Conservation (phyloP, 331 rosid species). For the Quercus phellos region DNA sequence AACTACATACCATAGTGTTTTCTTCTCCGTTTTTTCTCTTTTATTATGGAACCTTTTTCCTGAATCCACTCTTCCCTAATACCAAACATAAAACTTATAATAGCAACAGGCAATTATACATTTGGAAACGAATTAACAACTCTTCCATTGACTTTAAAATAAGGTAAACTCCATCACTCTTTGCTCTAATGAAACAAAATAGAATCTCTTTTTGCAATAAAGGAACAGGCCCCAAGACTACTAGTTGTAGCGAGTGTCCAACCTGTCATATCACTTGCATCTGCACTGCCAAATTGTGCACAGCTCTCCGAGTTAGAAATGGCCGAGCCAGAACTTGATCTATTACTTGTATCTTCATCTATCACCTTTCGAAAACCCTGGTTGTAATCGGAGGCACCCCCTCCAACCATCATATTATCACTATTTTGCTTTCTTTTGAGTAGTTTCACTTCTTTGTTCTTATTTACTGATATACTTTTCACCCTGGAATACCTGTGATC, state of each 20-base stretch:
- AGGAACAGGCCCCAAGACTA: not conserved
- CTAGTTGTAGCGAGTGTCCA: conserved; percentile 24
- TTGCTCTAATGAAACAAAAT: not conserved
- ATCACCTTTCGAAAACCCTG: conserved; percentile 52
- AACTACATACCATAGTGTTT: not conserved
- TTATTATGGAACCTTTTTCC: not conserved
- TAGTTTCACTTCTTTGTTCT: conserved; percentile 65
- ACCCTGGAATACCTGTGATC: conserved; percentile 65
- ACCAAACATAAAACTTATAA: not conserved
- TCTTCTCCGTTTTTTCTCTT: not conserved
- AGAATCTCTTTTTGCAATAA: too few relatives aligned
- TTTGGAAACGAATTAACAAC: conserved; percentile 2
- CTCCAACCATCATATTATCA: conserved; percentile 43
- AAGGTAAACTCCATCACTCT: conserved; percentile 3
- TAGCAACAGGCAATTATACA: conserved; percentile 1
- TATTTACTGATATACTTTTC: conserved; percentile 61
- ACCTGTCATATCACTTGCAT: conserved; percentile 99
- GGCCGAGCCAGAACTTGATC: conserved; percentile 97
- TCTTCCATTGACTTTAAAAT: not conserved
- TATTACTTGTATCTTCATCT: conserved; percentile 85
- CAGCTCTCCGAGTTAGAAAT: conserved; percentile 92
- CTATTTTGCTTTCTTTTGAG: conserved; percentile 67
- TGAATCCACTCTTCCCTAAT: not conserved
- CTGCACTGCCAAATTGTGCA: conserved; percentile 74
- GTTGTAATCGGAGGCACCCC: conserved; percentile 47